These are phyloP conservation scores for Myxozyma mucilagina DNA, from an alignment of 805 yeast species.

Conservation along the genomic window DNA sequence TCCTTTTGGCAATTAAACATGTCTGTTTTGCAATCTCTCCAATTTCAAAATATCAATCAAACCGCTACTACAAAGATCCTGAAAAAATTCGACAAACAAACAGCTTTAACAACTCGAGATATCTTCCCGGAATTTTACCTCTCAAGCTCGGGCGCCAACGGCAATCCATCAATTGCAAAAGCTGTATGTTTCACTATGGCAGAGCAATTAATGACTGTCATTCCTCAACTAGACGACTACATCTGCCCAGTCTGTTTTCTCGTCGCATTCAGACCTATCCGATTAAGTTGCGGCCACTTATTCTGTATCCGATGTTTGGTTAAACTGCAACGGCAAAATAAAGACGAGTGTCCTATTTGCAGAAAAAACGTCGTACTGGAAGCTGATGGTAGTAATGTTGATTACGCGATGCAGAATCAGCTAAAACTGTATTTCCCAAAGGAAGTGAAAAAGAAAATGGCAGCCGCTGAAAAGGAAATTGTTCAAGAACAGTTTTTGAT, in stretches of 20 bases:
- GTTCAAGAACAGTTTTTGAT: slow-evolving; percentile 12
- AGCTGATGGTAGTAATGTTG: slow-evolving; percentile 65
- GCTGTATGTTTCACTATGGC: slow-evolving; percentile 55
- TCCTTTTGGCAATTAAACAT: slow-evolving; percentile 56
- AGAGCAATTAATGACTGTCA: slow-evolving; percentile 52
- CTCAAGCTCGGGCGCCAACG: neutral
- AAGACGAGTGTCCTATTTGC: slow-evolving; percentile 70
- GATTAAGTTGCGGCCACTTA: slow-evolving; percentile 62
- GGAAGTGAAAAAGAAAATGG: slow-evolving; percentile 63
- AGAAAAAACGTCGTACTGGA: slow-evolving; percentile 51
- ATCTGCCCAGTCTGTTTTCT: slow-evolving; percentile 71
- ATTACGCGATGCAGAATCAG: slow-evolving; percentile 51
- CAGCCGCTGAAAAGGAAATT: slow-evolving; percentile 48
- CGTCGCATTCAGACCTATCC: slow-evolving; percentile 71
- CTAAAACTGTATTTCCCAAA: slow-evolving; percentile 64
- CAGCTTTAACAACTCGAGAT: slow-evolving; percentile 48
- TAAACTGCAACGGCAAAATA: slow-evolving; percentile 59
- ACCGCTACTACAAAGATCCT: slow-evolving; percentile 67
- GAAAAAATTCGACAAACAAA: slow-evolving; percentile 75
- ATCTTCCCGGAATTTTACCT: slow-evolving; percentile 48
- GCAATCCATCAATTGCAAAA: slow-evolving; percentile 47
- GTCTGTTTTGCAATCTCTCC: slow-evolving; percentile 55
- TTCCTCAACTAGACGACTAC: slow-evolving; percentile 77
- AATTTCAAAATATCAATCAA: slow-evolving; percentile 62
- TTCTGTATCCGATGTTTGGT: slow-evolving; percentile 74